phyloP scores from a whole-genome alignment of 176 grass and related monocot species.

The Phragmites australis region DNA sequence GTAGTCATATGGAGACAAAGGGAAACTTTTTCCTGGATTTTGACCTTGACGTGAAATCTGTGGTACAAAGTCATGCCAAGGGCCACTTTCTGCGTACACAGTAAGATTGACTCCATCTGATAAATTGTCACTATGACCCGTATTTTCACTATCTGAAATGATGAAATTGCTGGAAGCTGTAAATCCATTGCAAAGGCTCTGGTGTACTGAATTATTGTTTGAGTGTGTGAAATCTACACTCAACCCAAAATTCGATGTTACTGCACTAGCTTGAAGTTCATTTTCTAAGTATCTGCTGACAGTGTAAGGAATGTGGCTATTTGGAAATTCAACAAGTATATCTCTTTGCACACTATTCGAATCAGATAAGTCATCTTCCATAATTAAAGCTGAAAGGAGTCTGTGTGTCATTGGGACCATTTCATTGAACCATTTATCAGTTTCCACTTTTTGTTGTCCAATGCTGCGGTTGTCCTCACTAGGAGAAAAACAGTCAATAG shows the following conservation, averaged over 20 bases:
- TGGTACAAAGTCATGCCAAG: constrained; percentile 38
- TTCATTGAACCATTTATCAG: constrained; percentile 56
- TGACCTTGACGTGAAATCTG: constrained; percentile 32
- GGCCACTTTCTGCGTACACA: constrained; percentile 45
- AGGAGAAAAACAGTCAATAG: constrained; percentile 30
- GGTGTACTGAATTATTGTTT: constrained; percentile 44
- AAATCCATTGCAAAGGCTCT: constrained; percentile 57
- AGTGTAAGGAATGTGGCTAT: constrained; percentile 40
- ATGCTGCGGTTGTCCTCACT: background rate
- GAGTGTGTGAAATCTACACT: constrained; percentile 46
- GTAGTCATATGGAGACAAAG: constrained; percentile 54
- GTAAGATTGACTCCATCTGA: constrained; percentile 34
- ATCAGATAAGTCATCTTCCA: constrained; percentile 58
- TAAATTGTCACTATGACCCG: constrained; percentile 47
- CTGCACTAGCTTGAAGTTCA: constrained; percentile 39
- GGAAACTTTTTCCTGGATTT: constrained; percentile 43
- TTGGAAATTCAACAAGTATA: constrained; percentile 44
- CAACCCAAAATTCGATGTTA: constrained; percentile 42
- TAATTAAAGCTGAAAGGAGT: constrained; percentile 81
- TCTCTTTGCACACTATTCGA: constrained; percentile 36
- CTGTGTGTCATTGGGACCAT: constrained; percentile 66
- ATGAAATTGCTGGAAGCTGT: constrained; percentile 56
- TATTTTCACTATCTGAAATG: constrained; percentile 45
- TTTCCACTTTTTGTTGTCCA: constrained; percentile 36
- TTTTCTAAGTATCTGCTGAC: constrained; percentile 47